phyloP scores from a whole-genome alignment of 2,329 filamentous ascomycete species.

The Teratosphaeria gauchensis region DNA sequence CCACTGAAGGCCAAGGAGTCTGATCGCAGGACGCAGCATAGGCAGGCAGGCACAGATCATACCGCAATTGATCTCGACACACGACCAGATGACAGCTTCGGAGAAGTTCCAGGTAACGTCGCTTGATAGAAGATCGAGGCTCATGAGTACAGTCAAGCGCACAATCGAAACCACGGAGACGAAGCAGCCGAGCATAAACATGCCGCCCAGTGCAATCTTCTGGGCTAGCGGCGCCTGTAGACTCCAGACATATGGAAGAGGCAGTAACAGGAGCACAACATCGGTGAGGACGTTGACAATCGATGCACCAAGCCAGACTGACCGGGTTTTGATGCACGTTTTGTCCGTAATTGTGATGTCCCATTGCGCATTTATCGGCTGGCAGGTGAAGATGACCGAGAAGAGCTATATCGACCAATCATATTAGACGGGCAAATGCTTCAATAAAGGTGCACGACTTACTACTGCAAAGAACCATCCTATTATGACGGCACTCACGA shows the following conservation, averaged over 20 bases:
- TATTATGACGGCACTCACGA: slow-evolving; percentile 3
- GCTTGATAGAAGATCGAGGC: slow-evolving; percentile 2
- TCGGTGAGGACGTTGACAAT: slow-evolving; percentile 7
- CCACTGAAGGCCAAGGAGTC: slow-evolving; percentile 3
- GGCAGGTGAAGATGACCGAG: slow-evolving; percentile 7
- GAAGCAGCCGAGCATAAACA: slow-evolving; percentile 11
- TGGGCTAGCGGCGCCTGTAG: slow-evolving; percentile 5
- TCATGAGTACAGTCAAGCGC: slow-evolving; percentile 6
- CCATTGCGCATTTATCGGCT: slow-evolving; percentile 8
- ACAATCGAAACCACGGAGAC: slow-evolving; percentile 8
- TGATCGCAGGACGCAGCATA: slow-evolving; percentile 6
- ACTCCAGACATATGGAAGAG: slow-evolving; percentile 9
- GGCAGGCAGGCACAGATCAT: slow-evolving; percentile 6
- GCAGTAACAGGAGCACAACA: slow-evolving; percentile 5
- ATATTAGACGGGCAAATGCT: background rate
- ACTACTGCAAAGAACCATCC: slow-evolving; percentile 8
- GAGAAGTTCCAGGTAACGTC: slow-evolving; percentile 8
- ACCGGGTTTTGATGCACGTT: background rate
- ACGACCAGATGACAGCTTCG: slow-evolving; percentile 5
- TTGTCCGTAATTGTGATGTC: slow-evolving; percentile 5
- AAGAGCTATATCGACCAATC: background rate
- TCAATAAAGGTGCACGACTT: background rate
- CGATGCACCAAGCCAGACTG: slow-evolving; percentile 2
- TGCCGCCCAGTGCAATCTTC: slow-evolving; percentile 4
- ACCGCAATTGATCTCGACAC: slow-evolving; percentile 4